Evolutionary conservation across 352 stramenopile genomes (phyloP), one percentile per base, ranked within the genome.

Genomic region (Phytopythium cucurbitacearum): DNA sequence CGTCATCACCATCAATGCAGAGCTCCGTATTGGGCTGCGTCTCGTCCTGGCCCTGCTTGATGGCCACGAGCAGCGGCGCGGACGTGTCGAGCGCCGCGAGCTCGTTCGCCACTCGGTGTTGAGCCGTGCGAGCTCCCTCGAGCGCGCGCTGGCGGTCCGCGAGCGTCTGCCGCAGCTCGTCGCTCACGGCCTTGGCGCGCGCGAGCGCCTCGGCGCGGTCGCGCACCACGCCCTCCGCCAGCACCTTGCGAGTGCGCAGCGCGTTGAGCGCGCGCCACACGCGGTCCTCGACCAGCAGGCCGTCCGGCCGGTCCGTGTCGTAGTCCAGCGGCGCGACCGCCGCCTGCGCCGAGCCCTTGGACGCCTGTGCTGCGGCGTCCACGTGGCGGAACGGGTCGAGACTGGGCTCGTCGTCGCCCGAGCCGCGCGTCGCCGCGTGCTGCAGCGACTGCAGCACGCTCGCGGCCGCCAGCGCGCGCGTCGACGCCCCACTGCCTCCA

Each of bases 41-140:
- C 60, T 97, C 90, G 65, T 97, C 86, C 67, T 96, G 88, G 3
- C 90, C 91, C 60, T 98, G 92, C 52, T 95, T 96, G 45, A 98
- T 76, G 41, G 85, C 73, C 12, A 97, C 78, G 1, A 98, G 61
- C 43, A 98, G 40, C 39, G 89, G 85, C 7, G 87, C 54, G 53
- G 94, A 90, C 28, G 83, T 78, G 8, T 67, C 67, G 0, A 75
- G 42, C 6, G 63, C 53, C 5, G 48, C 52, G 6, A 89, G 70
- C 34, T 77, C 61, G 12, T 45, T 46, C 3, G 53, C 60, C n/a
- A 57, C 64, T 0, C 34, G 11, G 2, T 57, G 45, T 4, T 68
- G 51, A 1, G 57, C 44, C 13, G 51, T 41, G 21, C 21, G 37
- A 0, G 48, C 35, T 4, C 35, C 36, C 34, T 38, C 12, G 15